Evolutionary conservation across 2,329 filamentous ascomycete species (phyloP), one percentile per base, ranked within the genome.

Genomic region (Sporothrix dimorphospora): DNA sequence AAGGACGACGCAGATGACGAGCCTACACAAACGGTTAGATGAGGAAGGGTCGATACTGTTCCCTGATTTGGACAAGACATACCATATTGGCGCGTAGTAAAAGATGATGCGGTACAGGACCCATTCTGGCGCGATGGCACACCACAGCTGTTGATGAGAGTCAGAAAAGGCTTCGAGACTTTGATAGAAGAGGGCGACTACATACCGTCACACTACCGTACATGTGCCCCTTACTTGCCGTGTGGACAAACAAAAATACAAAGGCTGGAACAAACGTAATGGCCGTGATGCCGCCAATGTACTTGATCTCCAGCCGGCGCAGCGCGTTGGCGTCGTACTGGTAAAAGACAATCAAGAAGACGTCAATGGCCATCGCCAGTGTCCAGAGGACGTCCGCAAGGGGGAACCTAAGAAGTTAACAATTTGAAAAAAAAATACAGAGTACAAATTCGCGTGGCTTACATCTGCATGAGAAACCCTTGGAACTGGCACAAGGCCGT

Each of bases 1-100:
- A 3, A 77, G 73, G 40, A 75, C 75, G 51, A 77, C 53, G 3
- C 76, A 38, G 27, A 81, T 79, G 21, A 76, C 71, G 14, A 79
- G 70, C 80, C 80, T 81, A 45, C 12, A 27, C 0, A n/a, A n/a
- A 4, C 1, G 16, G 45, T 51, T 34, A 34, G 9, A 69, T 16
- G 1, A 30, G 12, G 27, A 8, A 16, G 4, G 24, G 1, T 8
- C 2, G 53, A 47, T n/a, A 27, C 59, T 30, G 12, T 5, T 38
- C 9, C 7, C 9, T 4, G 11, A 6, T 12, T 6, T 16, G 42
- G 14, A 49, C 4, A 66, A 16, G 16, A 71, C 77, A 1, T 74
- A 81, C 80, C 80, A 81, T 42, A 81, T 80, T 0, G 80, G 80
- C 2, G 74, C 78, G 49, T 81, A 81, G 73, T 81, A 81, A 55